Evolutionary conservation across 148 eudicot genomes (phyloP).

Genomic region (Vaccinium corymbosum): DNA sequence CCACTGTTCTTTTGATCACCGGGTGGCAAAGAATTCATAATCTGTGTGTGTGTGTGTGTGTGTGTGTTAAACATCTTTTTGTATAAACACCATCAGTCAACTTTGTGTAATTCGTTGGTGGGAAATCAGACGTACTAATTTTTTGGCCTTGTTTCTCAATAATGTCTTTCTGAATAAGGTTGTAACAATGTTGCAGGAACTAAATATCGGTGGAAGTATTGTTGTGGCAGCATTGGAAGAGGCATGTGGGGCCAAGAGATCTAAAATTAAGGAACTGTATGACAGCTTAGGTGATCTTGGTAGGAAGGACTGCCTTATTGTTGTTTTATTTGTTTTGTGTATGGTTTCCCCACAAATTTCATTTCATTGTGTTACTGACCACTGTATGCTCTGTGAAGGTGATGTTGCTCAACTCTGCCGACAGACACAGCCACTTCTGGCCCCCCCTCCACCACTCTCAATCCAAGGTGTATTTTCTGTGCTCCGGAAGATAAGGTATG

Average conservation of each 20-base stretch:
- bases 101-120: not conserved
- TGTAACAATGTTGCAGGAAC: constrained; percentile 51
- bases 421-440: constrained; percentile 76
- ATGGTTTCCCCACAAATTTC: not conserved
- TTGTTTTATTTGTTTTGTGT: not conserved
- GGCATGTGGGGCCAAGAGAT: constrained; percentile 81
- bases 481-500: constrained; percentile 80
- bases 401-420: constrained; percentile 98
- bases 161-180: not conserved
- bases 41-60: too few relatives aligned
- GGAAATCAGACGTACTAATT: not conserved
- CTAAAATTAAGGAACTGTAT: constrained; percentile 71
- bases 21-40: not conserved
- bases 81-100: not conserved
- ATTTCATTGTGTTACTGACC: constrained; percentile 10
- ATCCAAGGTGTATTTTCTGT: constrained; percentile 72
- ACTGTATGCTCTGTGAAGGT: constrained; percentile 40
- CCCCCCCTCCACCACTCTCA: constrained; percentile 78
- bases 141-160: not conserved
- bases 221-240: constrained; percentile 81
- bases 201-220: constrained; percentile 86
- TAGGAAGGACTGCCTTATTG: constrained; percentile 26
- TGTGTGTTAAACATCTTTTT: not conserved
- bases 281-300: constrained; percentile 92
- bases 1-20: not conserved